Conservation (phyloP, 129 eudicot genomes). For the Flaveria trinervia region DNA sequence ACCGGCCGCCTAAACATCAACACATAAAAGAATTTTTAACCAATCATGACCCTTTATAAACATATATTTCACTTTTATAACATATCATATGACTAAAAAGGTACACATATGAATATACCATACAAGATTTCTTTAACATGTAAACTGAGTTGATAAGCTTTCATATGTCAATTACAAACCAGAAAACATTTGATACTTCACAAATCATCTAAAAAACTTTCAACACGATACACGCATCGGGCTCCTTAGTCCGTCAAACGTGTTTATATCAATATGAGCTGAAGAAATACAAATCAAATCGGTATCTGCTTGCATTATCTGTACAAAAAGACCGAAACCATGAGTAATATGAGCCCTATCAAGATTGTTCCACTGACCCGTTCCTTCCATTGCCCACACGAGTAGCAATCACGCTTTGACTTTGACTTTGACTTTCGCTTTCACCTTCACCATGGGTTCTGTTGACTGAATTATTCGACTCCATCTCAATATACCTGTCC, state of each 20-base stretch:
- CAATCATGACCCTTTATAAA: too few relatives aligned
- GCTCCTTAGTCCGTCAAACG: conserved; percentile 5
- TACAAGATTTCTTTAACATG: background rate
- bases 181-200: conserved; percentile 12
- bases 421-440: conserved; percentile 7
- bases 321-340: conserved; percentile 25
- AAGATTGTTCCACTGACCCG: conserved; percentile 11
- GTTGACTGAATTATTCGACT: conserved; percentile 11
- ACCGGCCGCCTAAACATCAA: too few relatives aligned
- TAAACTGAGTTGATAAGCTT: background rate
- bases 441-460: conserved; percentile 9
- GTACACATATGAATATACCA: background rate
- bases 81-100: background rate
- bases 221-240: background rate
- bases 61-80: too few relatives aligned
- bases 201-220: background rate
- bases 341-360: conserved; percentile 8
- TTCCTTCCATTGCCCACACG: conserved; percentile 12
- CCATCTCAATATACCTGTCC: conserved; percentile 28
- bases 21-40: too few relatives aligned
- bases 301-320: conserved; percentile 23
- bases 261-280: conserved; percentile 20
- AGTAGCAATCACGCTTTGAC: conserved; percentile 7
- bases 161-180: conserved; percentile 2
- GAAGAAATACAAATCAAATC: conserved; percentile 24